Evolutionary conservation across 768 basidiomycete species (phyloP).

Genomic region (Suillus sp.): DNA sequence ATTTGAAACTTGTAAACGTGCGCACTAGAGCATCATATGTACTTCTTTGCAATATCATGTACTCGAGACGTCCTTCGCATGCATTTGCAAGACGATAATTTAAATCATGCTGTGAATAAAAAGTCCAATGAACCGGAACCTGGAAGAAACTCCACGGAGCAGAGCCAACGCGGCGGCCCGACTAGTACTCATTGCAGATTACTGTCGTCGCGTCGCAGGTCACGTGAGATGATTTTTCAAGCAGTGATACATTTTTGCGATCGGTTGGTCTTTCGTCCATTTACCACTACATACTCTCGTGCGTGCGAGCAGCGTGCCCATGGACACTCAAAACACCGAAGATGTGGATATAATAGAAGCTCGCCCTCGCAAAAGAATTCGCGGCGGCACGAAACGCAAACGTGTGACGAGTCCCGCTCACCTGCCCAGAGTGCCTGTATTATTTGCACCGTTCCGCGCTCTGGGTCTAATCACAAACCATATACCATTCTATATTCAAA

Average conservation of each 20-base stretch:
- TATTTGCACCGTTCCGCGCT: conserved; percentile 94
- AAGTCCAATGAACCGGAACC: neutral
- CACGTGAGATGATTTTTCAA: conserved; percentile 13
- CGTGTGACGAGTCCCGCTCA: conserved; percentile 14
- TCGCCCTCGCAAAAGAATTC: conserved; percentile 30
- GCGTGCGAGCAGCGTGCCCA: conserved; percentile 3
- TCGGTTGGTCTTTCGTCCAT: neutral
- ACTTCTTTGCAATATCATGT: neutral
- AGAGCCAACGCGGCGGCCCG: neutral
- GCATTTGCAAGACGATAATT: neutral
- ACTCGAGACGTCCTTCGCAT: neutral
- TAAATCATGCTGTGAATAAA: neutral
- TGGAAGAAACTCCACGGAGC: neutral
- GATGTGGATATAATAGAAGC: conserved; percentile 19
- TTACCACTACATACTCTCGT: neutral
- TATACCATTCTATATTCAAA: conserved; percentile 87
- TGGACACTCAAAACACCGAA: conserved; percentile 17
- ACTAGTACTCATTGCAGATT: neutral
- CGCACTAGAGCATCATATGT: neutral
- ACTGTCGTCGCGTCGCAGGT: neutral
- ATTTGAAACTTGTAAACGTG: neutral
- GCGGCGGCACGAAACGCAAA: conserved; percentile 15
- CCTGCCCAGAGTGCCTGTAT: conserved; percentile 27
- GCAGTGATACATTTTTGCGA: conserved; percentile 1
- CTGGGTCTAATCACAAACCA: conserved; percentile 93